phyloP scores from a whole-genome alignment of 176 grass and related monocot species.

The Hordeum vulgare region MorexV3_pseudomolecules_assembly NC_058522.1:510567845-510568344 shows the following conservation, averaged over 20 bases:
- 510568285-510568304: neutral
- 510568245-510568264: neutral
- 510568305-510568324: neutral
- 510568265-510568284: neutral
- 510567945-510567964: no score
- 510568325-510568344: constrained; percentile 8
- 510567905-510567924: no score
- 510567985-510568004: neutral
- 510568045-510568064: neutral
- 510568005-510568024: neutral
- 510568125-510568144: neutral
- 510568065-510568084: neutral
- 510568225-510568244: neutral
- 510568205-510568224: neutral
- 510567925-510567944: no score
- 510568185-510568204: neutral
- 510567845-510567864: no score
- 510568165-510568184: neutral
- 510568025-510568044: neutral
- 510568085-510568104: neutral
- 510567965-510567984: neutral
- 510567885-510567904: no score
- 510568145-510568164: neutral
- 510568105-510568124: neutral
- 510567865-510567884: no score